These are phyloP conservation scores for Incumbomyces lentus DNA, from an alignment of 2,329 filamentous ascomycete species.

Conservation along the genomic window DNA sequence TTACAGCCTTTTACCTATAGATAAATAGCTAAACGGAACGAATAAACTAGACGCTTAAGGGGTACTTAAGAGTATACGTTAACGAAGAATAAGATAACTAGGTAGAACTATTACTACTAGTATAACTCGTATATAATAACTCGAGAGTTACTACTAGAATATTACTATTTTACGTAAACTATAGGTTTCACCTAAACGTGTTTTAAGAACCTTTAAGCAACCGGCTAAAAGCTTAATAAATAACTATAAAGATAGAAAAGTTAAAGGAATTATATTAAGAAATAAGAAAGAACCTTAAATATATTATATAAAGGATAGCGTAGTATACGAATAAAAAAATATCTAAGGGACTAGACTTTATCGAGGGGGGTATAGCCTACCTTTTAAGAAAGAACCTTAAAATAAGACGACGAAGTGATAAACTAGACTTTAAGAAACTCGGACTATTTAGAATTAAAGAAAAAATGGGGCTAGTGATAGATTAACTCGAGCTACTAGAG, in stretches of 20 bases:
- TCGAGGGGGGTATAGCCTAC: conserved; percentile 7
- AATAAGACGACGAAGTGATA: conserved; percentile 9
- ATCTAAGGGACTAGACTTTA: conserved; percentile 7
- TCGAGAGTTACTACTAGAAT: conserved; percentile 3
- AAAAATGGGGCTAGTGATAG: conserved; percentile 9
- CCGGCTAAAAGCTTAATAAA: background rate
- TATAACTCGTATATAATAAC: conserved; percentile 7
- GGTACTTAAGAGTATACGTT: conserved; percentile 12
- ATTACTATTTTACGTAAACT: conserved; percentile 10
- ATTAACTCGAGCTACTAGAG: conserved; percentile 7
- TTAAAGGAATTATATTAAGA: conserved; percentile 5
- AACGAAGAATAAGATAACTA: conserved; percentile 15
- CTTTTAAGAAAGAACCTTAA: conserved; percentile 11
- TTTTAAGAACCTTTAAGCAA: background rate
- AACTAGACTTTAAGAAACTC: conserved; percentile 10
- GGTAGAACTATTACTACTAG: conserved; percentile 7
- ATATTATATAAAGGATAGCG: conserved; percentile 5
- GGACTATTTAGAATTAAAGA: conserved; percentile 8
- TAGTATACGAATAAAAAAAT: conserved; percentile 6
- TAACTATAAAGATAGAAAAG: background rate
- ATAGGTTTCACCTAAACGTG: conserved; percentile 2
- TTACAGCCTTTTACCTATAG: conserved; percentile 8
- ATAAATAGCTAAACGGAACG: conserved; percentile 10
- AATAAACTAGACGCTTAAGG: conserved; percentile 14
- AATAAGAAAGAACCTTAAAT: conserved; percentile 6